Base-by-base conservation (phyloP, 768 basidiomycete species). In the Amanita phalloides region DNA sequence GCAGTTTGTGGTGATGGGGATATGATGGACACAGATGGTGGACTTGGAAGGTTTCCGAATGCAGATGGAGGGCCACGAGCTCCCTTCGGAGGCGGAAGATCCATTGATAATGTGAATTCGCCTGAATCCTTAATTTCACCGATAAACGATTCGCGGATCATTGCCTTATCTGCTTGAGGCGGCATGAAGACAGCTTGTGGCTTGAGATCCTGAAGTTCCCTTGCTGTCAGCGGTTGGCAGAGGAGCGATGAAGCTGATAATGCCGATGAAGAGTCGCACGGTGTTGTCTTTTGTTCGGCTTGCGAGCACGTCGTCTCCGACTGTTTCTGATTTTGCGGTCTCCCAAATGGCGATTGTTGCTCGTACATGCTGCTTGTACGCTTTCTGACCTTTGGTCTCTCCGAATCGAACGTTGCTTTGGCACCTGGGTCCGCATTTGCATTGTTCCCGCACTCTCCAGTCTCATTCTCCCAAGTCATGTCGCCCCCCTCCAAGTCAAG, bases 101-200 rank as follows among this genome's bases (percentile, higher is more conserved):
- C 71, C 73, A 74, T 74, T 2, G 69, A 62, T n/a, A 74, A 60
- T 11, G 71, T 73, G 49, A 74, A 72, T 57, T 74, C 73, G 26
- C 69, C 67, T n/a, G 61, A 62, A 14, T 57, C 49, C 41, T 51
- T 61, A 43, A 56, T 61, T 21, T 51, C 52, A 17, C 59, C 52
- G 20, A 14, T 54, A n/a, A 58, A 55, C 43, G 61, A 48, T 10
- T 58, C 57, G 41, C 51, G 54, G 32, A 61, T 57, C 30, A 50
- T 42, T 3, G 56, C 44, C 33, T 45, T 45, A 36, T 56, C 53
- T 25, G 33, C 36, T n/a, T 32, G 42, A 58, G 52, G 33, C 7
- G 54, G 37, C 26, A 42, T 23, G 28, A 56, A 48, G n/a, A 51
- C 44, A 10, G 30, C 20, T 46, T 26, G 52, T 6, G 51, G 51